These are phyloP conservation scores for Ichthyophonus hoferi DNA, from an alignment of 208 protist genomes.

Conservation along the genomic window DNA sequence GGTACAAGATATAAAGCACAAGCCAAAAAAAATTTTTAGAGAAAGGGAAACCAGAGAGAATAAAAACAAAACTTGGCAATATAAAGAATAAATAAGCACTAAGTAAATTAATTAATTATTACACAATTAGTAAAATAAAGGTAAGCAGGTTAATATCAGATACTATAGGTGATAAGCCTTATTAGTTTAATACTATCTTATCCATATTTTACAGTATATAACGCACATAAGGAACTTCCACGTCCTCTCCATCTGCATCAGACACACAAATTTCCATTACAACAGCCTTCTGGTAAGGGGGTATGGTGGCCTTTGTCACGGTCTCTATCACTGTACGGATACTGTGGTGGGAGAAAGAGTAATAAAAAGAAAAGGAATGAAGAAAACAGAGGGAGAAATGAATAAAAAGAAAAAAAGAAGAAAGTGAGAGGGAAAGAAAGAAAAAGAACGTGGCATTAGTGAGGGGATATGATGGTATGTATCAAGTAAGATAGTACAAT, in stretches of 20 bases:
- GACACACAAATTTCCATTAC: slow-evolving; percentile 36
- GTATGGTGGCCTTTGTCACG: slow-evolving; percentile 34
- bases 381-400: background rate
- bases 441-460: background rate
- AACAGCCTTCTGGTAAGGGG: background rate
- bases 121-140: too few relatives aligned
- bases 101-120: too few relatives aligned
- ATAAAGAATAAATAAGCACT: too few relatives aligned
- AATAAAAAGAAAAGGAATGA: background rate
- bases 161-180: too few relatives aligned
- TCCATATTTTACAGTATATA: slow-evolving; percentile 8
- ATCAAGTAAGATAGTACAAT: background rate
- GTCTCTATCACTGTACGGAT: slow-evolving; percentile 31
- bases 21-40: too few relatives aligned
- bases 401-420: background rate
- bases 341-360: background rate
- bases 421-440: background rate
- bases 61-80: too few relatives aligned
- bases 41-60: too few relatives aligned
- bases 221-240: slow-evolving; percentile 46
- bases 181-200: too few relatives aligned
- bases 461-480: background rate
- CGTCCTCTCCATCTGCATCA: slow-evolving; percentile 45
- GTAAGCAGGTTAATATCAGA: too few relatives aligned
- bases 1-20: too few relatives aligned